Conservation (phyloP, 2,329 filamentous ascomycete genomes). For the Cryphonectria carpinicola region DNA sequence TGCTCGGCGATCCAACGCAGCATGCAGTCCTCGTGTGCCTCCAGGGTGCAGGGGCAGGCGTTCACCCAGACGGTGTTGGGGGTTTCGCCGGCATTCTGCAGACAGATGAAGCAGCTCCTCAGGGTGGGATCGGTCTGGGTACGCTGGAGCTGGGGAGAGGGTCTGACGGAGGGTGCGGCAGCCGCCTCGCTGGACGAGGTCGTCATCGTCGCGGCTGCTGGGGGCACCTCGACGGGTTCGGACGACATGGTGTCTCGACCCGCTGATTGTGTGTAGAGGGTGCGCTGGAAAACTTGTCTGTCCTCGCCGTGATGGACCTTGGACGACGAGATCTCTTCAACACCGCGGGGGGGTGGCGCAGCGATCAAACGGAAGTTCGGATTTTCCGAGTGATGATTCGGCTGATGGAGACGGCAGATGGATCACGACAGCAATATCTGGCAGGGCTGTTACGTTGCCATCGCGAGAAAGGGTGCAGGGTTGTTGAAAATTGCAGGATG, state of each 20-base stretch:
- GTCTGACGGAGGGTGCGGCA: constrained; percentile 3
- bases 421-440: neutral
- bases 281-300: neutral
- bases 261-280: neutral
- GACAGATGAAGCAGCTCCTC: constrained; percentile 66
- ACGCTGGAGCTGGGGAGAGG: constrained; percentile 20
- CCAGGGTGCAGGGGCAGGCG: constrained; percentile 87
- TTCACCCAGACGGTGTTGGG: constrained; percentile 71
- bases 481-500: neutral
- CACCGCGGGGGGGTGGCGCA: neutral
- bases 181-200: constrained; percentile 3
- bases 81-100: constrained; percentile 58
- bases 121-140: constrained; percentile 31
- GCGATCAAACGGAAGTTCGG: neutral
- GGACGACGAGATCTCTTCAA: neutral
- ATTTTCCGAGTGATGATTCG: neutral
- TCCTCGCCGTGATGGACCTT: neutral
- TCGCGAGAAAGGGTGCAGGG: neutral
- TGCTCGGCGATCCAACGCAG: constrained; percentile 93
- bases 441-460: neutral
- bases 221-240: constrained; percentile 11
- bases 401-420: neutral
- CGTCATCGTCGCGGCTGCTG: neutral
- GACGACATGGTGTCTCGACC: constrained; percentile 5
- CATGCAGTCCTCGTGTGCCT: constrained; percentile 87